A percentile compares a stretch with the other conserved stretches of the same genome.
These are phyloP conservation scores for Yamadazyma olivae DNA, from an alignment of 805 yeast genomes.

Conservation along the genomic window DNA sequence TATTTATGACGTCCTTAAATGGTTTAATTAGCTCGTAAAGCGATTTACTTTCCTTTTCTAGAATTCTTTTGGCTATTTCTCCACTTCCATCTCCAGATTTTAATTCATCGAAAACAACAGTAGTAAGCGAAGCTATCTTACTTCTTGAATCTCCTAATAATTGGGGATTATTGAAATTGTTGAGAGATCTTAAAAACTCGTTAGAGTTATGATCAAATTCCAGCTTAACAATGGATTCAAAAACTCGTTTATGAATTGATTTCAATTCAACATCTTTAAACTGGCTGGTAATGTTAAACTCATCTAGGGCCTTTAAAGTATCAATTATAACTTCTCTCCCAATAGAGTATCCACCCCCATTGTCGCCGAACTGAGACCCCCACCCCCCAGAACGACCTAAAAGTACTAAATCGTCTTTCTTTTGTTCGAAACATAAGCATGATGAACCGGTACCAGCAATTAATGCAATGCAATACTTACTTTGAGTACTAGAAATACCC, in stretches of 20 bases:
- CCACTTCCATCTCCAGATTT: background rate
- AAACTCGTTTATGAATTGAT: background rate
- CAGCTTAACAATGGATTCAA: background rate
- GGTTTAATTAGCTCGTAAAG: background rate
- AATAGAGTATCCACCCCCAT: slow-evolving; percentile 2
- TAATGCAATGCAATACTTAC: background rate
- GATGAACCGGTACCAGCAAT: slow-evolving; percentile 4
- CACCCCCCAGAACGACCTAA: slow-evolving; percentile 3
- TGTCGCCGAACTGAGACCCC: slow-evolving; percentile 2
- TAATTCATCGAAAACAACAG: background rate
- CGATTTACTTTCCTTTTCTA: background rate
- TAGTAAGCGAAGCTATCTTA: background rate
- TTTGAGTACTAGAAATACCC: background rate
- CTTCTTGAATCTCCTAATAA: background rate
- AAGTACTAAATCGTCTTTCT: background rate
- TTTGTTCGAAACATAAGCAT: slow-evolving; percentile 1
- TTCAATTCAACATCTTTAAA: background rate
- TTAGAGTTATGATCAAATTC: background rate
- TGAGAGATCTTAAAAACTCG: background rate
- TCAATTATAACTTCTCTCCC: slow-evolving; percentile 1
- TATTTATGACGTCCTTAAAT: background rate
- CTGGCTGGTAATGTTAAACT: background rate
- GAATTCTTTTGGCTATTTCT: background rate
- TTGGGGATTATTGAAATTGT: background rate
- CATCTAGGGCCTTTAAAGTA: background rate